Evolutionary conservation across 2,329 filamentous ascomycete genomes (phyloP).

Genomic region (Huntiella savannae): DNA sequence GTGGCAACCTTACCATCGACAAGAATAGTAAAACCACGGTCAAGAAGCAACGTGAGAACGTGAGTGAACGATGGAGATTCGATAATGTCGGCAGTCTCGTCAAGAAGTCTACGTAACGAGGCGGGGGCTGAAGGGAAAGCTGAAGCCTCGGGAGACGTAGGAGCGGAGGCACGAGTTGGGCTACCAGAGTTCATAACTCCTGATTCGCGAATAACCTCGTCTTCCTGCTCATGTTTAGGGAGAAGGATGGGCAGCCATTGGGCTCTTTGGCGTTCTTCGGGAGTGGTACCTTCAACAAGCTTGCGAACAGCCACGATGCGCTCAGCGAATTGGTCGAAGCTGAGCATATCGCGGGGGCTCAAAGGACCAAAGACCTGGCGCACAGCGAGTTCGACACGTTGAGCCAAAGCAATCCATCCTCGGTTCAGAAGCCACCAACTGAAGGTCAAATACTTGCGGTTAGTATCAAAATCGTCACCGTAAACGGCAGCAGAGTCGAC

Average conservation of each 20-base stretch:
- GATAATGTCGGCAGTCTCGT: constrained; percentile 89
- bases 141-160: constrained; percentile 16
- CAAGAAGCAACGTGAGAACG: constrained; percentile 70
- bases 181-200: constrained; percentile 45
- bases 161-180: not conserved
- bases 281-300: constrained; percentile 51
- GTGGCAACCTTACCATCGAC: constrained; percentile 65
- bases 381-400: constrained; percentile 68
- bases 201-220: constrained; percentile 67
- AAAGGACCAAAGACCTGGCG: constrained; percentile 75
- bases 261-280: constrained; percentile 22
- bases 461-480: constrained; percentile 89
- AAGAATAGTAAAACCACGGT: constrained; percentile 69
- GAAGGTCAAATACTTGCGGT: constrained; percentile 84
- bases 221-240: constrained; percentile 60
- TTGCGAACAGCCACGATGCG: constrained; percentile 69
- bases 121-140: constrained; percentile 10
- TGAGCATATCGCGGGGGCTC: constrained; percentile 75
- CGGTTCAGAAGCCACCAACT: constrained; percentile 95
- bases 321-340: constrained; percentile 59
- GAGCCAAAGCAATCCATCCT: constrained; percentile 69
- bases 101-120: constrained; percentile 63
- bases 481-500: constrained; percentile 65
- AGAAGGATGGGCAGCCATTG: constrained; percentile 75
- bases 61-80: constrained; percentile 83